Conservation (phyloP, 1,139 yeast species). For the Nakaseomyces bracarensis region DNA sequence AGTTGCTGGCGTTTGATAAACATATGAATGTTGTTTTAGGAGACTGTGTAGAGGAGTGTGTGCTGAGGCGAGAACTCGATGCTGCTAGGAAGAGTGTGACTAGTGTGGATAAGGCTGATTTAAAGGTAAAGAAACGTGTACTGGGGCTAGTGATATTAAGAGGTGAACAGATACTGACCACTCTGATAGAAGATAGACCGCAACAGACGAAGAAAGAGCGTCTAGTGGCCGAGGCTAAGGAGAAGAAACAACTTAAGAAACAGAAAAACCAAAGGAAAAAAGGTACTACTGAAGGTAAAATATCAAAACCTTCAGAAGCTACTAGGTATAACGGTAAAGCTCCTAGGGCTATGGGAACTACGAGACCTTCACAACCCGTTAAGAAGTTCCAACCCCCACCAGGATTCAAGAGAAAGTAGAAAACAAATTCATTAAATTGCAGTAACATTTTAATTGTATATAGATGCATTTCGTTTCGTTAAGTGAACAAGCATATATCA, state of each 20-base stretch:
- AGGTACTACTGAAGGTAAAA: neutral
- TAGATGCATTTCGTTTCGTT: too few relatives aligned
- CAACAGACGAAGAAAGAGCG: constrained; percentile 37
- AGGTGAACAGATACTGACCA: constrained; percentile 83
- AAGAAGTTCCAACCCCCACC: constrained; percentile 39
- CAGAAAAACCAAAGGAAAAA: constrained; percentile 18
- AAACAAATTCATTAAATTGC: too few relatives aligned
- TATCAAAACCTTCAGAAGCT: constrained; percentile 14
- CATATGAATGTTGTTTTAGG: constrained; percentile 80
- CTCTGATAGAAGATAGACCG: constrained; percentile 77
- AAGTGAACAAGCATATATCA: too few relatives aligned
- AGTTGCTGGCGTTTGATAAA: constrained; percentile 78
- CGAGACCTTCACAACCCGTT: constrained; percentile 12
- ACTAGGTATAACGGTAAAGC: neutral
- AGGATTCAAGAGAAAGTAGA: constrained; percentile 33
- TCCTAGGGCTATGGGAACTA: neutral
- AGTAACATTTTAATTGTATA: too few relatives aligned
- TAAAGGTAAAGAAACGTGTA: constrained; percentile 44
- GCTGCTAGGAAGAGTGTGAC: constrained; percentile 34
- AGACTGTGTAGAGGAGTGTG: constrained; percentile 77
- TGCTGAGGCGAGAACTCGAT: constrained; percentile 50
- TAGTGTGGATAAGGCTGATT: constrained; percentile 17
- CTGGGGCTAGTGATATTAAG: constrained; percentile 77
- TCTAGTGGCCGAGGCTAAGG: constrained; percentile 21
- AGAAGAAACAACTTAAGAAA: constrained; percentile 22